Evolutionary conservation across 2,329 filamentous ascomycete species (phyloP).

Genomic region (Hypoxylon sp.): DNA sequence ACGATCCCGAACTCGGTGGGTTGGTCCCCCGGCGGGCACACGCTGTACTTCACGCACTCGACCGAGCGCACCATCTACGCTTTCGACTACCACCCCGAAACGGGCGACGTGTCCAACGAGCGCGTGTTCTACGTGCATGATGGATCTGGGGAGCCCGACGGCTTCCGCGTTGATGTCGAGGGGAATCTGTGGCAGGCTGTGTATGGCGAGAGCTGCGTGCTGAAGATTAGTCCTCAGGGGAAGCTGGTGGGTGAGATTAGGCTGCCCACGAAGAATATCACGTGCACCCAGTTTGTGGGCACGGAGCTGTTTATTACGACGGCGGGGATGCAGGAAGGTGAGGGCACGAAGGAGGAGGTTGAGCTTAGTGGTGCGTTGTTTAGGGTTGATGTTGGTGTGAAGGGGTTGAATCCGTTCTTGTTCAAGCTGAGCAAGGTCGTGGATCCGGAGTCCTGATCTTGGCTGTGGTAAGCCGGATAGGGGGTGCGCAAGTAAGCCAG

Average conservation of each 20-base stretch:
- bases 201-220: conserved; percentile 81
- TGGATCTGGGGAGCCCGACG: conserved; percentile 79
- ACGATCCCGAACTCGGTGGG: conserved; percentile 88
- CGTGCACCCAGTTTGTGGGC: conserved; percentile 84
- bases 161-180: conserved; percentile 84
- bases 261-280: conserved; percentile 83
- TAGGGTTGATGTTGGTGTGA: conserved; percentile 80
- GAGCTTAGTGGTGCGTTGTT: conserved; percentile 79
- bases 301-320: conserved; percentile 83
- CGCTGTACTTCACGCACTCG: conserved; percentile 87
- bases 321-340: conserved; percentile 74
- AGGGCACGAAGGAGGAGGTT: conserved; percentile 72
- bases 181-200: conserved; percentile 91
- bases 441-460: conserved; percentile 15
- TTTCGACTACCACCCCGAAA: conserved; percentile 75
- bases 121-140: conserved; percentile 80
- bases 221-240: conserved; percentile 79
- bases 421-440: conserved; percentile 64
- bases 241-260: conserved; percentile 79
- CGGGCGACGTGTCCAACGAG: conserved; percentile 75
- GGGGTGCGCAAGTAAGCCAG: neutral
- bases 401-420: conserved; percentile 72
- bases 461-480: neutral
- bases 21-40: conserved; percentile 80
- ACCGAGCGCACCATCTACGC: conserved; percentile 77